These are phyloP conservation scores for Solanum habrochaites DNA, from an alignment of 257 asterid species.

Conservation along the genomic window DNA sequence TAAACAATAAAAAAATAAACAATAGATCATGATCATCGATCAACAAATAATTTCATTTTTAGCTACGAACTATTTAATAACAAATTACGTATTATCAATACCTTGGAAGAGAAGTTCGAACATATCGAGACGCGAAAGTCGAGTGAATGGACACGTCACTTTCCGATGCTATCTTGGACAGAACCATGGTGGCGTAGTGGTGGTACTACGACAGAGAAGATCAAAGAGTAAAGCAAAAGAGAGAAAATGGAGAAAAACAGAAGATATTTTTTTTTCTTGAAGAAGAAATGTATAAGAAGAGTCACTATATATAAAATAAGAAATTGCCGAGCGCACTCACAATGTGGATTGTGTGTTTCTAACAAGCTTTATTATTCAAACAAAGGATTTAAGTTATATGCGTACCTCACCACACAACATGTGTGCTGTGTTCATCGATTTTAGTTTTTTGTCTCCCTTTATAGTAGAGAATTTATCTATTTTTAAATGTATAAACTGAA, in stretches of 20 bases:
- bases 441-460: no score
- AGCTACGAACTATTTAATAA: background rate
- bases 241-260: background rate
- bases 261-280: background rate
- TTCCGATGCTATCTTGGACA: conserved; percentile 45
- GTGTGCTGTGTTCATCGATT: no score
- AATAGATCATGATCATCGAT: background rate
- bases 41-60: accelerated
- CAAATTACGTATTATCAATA: background rate
- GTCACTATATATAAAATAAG: background rate
- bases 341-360: no score
- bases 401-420: no score
- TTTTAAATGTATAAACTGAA: no score
- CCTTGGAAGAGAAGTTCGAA: conserved; percentile 66
- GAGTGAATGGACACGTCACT: conserved; percentile 55
- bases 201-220: background rate
- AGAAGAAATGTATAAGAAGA: background rate
- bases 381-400: no score
- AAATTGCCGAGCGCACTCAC: no score
- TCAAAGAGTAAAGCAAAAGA: background rate
- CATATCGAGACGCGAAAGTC: conserved; percentile 86
- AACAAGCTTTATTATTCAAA: no score
- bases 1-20: background rate
- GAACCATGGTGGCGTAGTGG: conserved; percentile 39
- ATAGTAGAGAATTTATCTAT: no score